Percentiles rank a stretch among this genome's conserved stretches.
phyloP scores from a whole-genome alignment of 768 basidiomycete species.

The Fibroporia radiculosa region DNA sequence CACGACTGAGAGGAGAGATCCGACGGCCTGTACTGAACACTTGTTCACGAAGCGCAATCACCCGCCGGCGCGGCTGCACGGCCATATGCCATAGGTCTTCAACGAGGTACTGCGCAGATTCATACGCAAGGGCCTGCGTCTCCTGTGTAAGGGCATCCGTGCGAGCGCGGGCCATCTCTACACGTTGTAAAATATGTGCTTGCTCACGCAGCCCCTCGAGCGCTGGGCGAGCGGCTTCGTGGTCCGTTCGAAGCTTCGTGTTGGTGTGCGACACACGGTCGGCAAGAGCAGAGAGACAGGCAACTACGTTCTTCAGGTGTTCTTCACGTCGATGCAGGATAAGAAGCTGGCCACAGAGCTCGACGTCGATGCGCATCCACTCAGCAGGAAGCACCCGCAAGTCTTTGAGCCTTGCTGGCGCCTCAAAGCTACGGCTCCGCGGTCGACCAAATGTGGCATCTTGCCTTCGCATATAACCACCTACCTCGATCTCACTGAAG shows the following conservation, averaged over 20 bases:
- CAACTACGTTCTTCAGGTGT: conserved; percentile 58
- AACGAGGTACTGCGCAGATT: conserved; percentile 60
- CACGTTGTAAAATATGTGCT: conserved; percentile 39
- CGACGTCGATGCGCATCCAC: conserved; percentile 72
- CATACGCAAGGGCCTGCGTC: conserved; percentile 62
- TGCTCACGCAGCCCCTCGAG: conserved; percentile 40
- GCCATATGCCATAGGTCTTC: conserved; percentile 63
- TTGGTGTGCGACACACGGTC: conserved; percentile 46
- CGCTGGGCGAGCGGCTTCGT: conserved; percentile 42
- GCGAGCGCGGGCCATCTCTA: conserved; percentile 42
- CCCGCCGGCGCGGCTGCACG: conserved; percentile 49
- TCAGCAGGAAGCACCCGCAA: conserved; percentile 46
- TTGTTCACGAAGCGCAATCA: conserved; percentile 56
- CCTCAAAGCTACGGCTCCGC: conserved; percentile 61
- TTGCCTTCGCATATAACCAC: background rate
- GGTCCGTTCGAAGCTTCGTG: conserved; percentile 47
- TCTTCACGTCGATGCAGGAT: conserved; percentile 60
- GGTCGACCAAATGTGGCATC: conserved; percentile 6
- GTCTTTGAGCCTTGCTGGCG: conserved; percentile 41
- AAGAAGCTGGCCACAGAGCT: conserved; percentile 66
- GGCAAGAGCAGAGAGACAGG: conserved; percentile 54
- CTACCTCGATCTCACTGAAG: conserved; percentile 6
- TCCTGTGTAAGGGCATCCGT: conserved; percentile 52
- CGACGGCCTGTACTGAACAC: conserved; percentile 59
- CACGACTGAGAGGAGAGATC: conserved; percentile 43